Evolutionary conservation across 1,139 yeast species (phyloP).

Genomic region (Dujonia santamariae): DNA sequence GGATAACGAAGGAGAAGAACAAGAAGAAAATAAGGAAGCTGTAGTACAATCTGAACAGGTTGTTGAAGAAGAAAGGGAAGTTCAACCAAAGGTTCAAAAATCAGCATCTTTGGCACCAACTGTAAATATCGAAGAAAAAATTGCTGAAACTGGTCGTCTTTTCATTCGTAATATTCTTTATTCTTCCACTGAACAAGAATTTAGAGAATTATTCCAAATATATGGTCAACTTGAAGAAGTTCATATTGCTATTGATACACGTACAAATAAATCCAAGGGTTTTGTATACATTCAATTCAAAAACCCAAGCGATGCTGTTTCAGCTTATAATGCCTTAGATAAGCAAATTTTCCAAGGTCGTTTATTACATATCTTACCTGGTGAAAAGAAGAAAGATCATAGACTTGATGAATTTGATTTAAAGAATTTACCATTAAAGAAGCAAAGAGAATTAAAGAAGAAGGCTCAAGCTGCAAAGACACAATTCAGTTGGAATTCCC

Average conservation of each 20-base stretch:
- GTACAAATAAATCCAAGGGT: conserved; percentile 90
- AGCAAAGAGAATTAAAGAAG: conserved; percentile 80
- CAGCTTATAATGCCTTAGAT: conserved; percentile 72
- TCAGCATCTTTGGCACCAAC: conserved; percentile 7
- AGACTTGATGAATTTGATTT: conserved; percentile 85
- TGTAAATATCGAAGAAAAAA: conserved; percentile 31
- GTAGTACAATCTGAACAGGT: conserved; percentile 11
- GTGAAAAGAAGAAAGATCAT: conserved; percentile 74
- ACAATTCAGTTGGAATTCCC: conserved; percentile 93
- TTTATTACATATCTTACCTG: conserved; percentile 84
- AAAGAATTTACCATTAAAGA: conserved; percentile 86
- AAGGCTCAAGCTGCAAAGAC: conserved; percentile 81
- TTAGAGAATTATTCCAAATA: conserved; percentile 51
- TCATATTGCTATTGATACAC: conserved; percentile 86
- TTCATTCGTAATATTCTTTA: conserved; percentile 86
- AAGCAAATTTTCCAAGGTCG: conserved; percentile 94
- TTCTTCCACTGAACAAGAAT: conserved; percentile 77
- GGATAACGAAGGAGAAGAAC: conserved; percentile 35
- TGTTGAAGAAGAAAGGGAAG: not conserved
- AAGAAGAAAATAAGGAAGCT: conserved; percentile 10
- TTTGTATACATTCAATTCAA: conserved; percentile 81
- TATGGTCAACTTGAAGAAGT: conserved; percentile 73
- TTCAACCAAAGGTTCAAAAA: not conserved
- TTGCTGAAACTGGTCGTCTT: conserved; percentile 72
- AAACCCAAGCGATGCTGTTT: conserved; percentile 66